Base-by-base conservation (phyloP, 345 rosid species). In the Geranium rotundifolium region DNA sequence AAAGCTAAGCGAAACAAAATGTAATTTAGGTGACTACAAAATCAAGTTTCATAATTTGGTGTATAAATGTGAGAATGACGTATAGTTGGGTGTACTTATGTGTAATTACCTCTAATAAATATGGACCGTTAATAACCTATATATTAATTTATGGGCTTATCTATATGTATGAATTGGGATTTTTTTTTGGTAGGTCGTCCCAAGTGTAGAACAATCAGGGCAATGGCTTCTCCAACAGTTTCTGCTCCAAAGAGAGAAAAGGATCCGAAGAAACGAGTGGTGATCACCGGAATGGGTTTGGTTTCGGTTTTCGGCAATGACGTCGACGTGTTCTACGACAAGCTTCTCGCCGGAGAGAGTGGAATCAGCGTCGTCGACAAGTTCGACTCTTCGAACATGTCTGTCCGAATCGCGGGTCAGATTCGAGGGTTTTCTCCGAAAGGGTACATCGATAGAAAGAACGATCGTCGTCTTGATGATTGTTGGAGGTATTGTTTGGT, bases 401-500 rank as follows among this genome's bases (percentile, higher is more conserved):
- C 89, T 0, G 89, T 23, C 27, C 27, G 27, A 23, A 23, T 23
- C 27, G 27, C 27, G 27, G 27, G 27, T 23, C 27, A 23, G 73
- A 79, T 86, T 57, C 84, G 79, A 2, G 77, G 76, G 57, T 84
- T 86, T 68, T 82, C 87, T 23, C 77, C 89, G 14, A 60, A 67
- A 59, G 89, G 89, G 41, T 86, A 82, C 74, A 84, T 82, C 7
- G 84, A 82, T 60, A 85, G 84, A 17, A 86, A 84, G 72, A 82
- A 74, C 49, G 89, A 86, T 58, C 81, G 84, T 14, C 84, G 89
- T 7, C 85, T 84, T 15, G 89, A 82, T 67, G 83, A 86, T 64
- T 77, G 81, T 77, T 84, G 83, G 89, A 74, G 92, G 71, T 86
- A 86, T 75, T 80, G 87, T 69, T 64, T 84, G 0, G 89, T 86